A percentile compares a stretch with the other conserved stretches of the same genome.
phyloP scores from a whole-genome alignment of 2,329 filamentous ascomycete genomes.

The Stemphylium vesicarium region DNA sequence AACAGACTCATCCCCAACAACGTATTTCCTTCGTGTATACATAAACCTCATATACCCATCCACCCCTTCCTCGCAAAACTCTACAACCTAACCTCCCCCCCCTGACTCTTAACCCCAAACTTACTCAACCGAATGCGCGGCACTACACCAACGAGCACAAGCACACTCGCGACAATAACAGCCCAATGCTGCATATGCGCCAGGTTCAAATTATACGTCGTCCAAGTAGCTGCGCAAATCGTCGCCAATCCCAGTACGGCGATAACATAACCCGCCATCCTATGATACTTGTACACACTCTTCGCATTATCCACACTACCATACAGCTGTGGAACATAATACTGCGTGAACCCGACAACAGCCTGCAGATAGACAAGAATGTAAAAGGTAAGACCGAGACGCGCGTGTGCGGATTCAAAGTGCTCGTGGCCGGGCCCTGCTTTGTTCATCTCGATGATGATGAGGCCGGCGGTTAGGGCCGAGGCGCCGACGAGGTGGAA shows the following conservation, averaged over 20 bases:
- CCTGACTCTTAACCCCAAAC: slow-evolving; percentile 62
- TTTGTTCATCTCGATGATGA: slow-evolving; percentile 86
- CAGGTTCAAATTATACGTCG: slow-evolving; percentile 72
- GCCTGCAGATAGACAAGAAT: slow-evolving; percentile 75
- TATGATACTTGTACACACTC: slow-evolving; percentile 88
- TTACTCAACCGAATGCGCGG: slow-evolving; percentile 84
- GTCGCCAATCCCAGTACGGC: slow-evolving; percentile 75
- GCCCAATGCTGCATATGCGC: slow-evolving; percentile 79
- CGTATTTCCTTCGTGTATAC: not conserved
- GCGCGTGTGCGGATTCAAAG: slow-evolving; percentile 81
- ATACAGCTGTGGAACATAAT: slow-evolving; percentile 74
- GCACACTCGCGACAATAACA: slow-evolving; percentile 66
- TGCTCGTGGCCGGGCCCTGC: slow-evolving; percentile 68
- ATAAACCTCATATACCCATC: not conserved
- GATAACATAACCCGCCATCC: slow-evolving; percentile 75
- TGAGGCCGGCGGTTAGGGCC: slow-evolving; percentile 68
- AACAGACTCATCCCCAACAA: not conserved
- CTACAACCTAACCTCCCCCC: slow-evolving; percentile 9
- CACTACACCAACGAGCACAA: slow-evolving; percentile 74
- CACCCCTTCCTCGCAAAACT: not conserved
- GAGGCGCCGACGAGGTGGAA: slow-evolving; percentile 72
- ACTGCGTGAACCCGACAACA: slow-evolving; percentile 81
- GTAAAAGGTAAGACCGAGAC: slow-evolving; percentile 79
- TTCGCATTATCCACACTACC: slow-evolving; percentile 82
- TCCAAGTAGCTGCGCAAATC: slow-evolving; percentile 75